Conservation (phyloP, 139 green algal species). For the Monoraphidium neglectum region DNA sequence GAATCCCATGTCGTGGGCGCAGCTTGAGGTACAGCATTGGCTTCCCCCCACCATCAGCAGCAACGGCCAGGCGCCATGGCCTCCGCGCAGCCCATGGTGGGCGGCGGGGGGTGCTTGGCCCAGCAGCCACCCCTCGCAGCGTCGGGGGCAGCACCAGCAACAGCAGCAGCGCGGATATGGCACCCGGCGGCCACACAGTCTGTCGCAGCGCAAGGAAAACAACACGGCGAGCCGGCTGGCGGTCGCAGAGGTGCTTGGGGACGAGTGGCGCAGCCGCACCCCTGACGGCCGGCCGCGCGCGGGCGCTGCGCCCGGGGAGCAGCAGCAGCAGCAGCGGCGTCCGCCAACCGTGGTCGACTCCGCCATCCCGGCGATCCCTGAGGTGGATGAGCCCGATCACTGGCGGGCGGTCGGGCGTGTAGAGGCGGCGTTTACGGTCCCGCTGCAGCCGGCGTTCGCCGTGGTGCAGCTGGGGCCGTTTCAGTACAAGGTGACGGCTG, state of each 20-base stretch:
- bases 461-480: conserved; percentile 39
- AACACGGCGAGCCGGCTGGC: conserved; percentile 37
- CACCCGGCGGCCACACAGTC: conserved; percentile 19
- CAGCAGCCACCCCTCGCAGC: no score
- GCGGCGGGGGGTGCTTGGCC: no score
- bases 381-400: conserved; percentile 17
- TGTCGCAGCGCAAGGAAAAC: conserved; percentile 40
- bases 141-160: neutral
- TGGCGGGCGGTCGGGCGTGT: conserved; percentile 33
- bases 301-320: neutral
- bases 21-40: no score
- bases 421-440: conserved; percentile 27
- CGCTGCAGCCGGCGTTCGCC: conserved; percentile 36
- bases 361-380: conserved; percentile 40
- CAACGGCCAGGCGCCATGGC: no score
- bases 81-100: no score
- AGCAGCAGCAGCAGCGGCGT: neutral
- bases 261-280: conserved; percentile 13
- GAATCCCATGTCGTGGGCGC: no score
- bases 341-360: conserved; percentile 26
- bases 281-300: neutral
- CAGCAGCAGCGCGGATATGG: neutral
- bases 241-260: conserved; percentile 29
- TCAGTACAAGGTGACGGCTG: conserved; percentile 54
- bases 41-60: no score